These are phyloP conservation scores for Kurtzmaniella quercitrusa DNA, from an alignment of 1,139 yeast genomes.

Conservation along the genomic window DNA sequence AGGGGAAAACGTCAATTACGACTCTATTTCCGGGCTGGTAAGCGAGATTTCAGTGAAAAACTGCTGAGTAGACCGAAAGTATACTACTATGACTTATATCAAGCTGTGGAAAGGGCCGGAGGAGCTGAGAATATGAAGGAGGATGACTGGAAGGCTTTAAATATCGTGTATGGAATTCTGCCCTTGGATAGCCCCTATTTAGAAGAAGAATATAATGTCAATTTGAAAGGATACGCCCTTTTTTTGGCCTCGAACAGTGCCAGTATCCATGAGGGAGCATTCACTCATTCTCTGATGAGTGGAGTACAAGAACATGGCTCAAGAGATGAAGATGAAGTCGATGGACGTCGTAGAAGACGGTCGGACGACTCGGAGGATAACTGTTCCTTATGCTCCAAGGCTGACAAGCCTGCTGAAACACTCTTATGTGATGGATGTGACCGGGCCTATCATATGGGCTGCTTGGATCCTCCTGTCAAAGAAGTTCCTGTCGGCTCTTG, in stretches of 20 bases:
- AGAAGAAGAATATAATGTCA: constrained; percentile 26
- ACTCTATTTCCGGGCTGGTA: constrained; percentile 17
- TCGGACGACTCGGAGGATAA: constrained; percentile 34
- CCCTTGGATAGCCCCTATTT: constrained; percentile 15
- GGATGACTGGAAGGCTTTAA: constrained; percentile 31
- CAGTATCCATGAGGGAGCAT: background rate
- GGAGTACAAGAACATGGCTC: background rate
- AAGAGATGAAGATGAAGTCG: constrained; percentile 3
- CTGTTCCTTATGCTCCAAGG: constrained; percentile 53
- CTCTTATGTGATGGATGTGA: constrained; percentile 74
- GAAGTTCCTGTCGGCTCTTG: constrained; percentile 57
- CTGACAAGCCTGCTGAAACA: constrained; percentile 47
- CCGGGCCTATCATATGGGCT: constrained; percentile 58
- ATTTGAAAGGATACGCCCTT: constrained; percentile 41
- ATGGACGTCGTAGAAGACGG: constrained; percentile 11
- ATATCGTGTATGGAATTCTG: constrained; percentile 21
- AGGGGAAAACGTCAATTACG: constrained; percentile 26
- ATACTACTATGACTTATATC: constrained; percentile 52
- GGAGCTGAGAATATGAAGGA: constrained; percentile 18
- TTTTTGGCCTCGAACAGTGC: constrained; percentile 23
- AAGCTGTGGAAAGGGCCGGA: constrained; percentile 34
- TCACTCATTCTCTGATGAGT: background rate
- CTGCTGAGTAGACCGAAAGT: constrained; percentile 15
- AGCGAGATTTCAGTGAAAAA: constrained; percentile 4
- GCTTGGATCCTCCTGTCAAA: constrained; percentile 52